Base-by-base conservation (phyloP, 1,284 basidiomycete species). In the Coriolopsis trogii region DNA sequence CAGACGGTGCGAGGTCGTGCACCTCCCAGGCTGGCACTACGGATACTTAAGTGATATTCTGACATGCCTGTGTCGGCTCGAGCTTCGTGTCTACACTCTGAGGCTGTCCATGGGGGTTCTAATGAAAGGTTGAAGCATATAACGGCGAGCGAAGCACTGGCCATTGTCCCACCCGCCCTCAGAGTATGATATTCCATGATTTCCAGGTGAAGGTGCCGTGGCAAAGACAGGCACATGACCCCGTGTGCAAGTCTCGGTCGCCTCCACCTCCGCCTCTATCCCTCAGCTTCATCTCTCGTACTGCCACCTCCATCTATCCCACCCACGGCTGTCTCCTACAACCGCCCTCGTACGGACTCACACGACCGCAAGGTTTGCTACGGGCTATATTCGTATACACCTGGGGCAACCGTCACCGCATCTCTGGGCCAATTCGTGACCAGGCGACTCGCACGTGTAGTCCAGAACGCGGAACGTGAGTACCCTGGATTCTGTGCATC, bases 361-460 rank as follows among this genome's bases (percentile, higher is more conserved):
- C 37, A 24, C 49, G 49, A 44, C n/a, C 29, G 13, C 23, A 26
- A 43, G 13, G 29, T 43, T 25, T 49, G 18, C 36, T 49, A 33
- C 48, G 24, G 20, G 28, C 42, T 44, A 44, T 44, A 33, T 31
- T 44, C 15, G 42, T 29, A 44, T 34, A 44, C 23, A 13, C 30
- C 7, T 23, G 16, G 28, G 29, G 41, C 42, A 44, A 24, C 42
- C 33, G 31, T 34, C 30, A 33, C 48, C 48, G 34, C 29, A 44
- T 29, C 9, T 20, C 9, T 33, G 49, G 49, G 15, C 34, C 41
- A 34, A 29, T 49, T 36, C 25, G 25, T 25, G 38, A 49, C 43
- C 30, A 51, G 49, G 38, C 57, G 48, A 36, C 46, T 34, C 38
- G 53, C 53, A 53, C 53, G 53, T 55, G 57, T 56, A 43, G 31